These are phyloP conservation scores for Stemphylium vesicarium DNA, from an alignment of 2,329 filamentous ascomycete genomes.

Conservation along the genomic window DNA sequence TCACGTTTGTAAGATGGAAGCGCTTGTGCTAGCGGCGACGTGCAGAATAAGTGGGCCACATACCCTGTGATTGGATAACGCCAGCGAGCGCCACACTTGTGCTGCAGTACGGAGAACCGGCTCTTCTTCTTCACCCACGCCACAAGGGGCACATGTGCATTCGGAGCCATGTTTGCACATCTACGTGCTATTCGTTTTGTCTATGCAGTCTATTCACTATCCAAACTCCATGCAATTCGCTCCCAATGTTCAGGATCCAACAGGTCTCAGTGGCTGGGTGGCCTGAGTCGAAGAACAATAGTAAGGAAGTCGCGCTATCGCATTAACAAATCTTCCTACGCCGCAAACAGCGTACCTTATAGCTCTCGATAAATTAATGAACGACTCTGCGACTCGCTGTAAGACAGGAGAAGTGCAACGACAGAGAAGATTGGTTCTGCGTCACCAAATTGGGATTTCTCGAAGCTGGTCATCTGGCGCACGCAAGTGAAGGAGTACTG, in stretches of 20 bases:
- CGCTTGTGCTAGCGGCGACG: slow-evolving; percentile 16
- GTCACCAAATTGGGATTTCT: neutral
- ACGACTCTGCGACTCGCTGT: slow-evolving; percentile 4
- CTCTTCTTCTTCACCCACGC: neutral
- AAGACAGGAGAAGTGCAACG: slow-evolving; percentile 19
- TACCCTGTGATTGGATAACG: slow-evolving; percentile 2
- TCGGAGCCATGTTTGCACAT: neutral
- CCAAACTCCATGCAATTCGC: neutral
- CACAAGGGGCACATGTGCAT: neutral
- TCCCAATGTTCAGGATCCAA: slow-evolving; percentile 1
- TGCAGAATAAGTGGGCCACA: slow-evolving; percentile 16
- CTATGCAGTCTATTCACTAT: neutral
- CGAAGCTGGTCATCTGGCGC: slow-evolving; percentile 4
- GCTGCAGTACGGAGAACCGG: neutral
- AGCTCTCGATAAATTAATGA: neutral
- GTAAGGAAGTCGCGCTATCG: slow-evolving; percentile 33
- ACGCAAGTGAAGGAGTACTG: slow-evolving; percentile 12
- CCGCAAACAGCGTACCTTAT: slow-evolving; percentile 19
- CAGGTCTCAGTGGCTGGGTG: slow-evolving; percentile 25
- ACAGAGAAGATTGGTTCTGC: slow-evolving; percentile 13
- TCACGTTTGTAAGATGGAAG: slow-evolving; percentile 18
- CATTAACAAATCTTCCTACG: slow-evolving; percentile 9
- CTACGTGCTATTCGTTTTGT: neutral
- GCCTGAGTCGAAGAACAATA: slow-evolving; percentile 42
- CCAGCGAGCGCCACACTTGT: neutral